Percentiles rank a stretch among this genome's conserved stretches.
Conservation (phyloP, 208 protist species). For the Leishmania amazonensis region DNA sequence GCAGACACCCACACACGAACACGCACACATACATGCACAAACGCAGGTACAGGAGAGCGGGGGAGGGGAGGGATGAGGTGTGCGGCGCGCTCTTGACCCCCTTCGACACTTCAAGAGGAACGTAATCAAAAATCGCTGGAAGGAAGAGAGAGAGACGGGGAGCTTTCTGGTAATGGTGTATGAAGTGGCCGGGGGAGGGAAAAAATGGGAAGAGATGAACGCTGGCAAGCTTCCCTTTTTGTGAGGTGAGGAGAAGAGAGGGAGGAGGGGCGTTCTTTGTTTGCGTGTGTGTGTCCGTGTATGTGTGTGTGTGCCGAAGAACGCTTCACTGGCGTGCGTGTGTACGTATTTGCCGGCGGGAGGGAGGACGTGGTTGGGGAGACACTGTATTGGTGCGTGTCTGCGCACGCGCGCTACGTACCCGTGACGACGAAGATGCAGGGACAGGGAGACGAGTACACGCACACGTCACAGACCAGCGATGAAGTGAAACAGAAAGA, state of each 20-base stretch:
- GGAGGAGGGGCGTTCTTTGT: background rate
- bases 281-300: background rate
- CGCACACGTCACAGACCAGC: background rate
- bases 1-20: background rate
- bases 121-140: background rate
- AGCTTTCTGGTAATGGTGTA: background rate
- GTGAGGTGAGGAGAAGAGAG: no score
- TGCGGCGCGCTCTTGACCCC: background rate
- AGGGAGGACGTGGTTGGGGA: no score
- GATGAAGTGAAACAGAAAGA: background rate
- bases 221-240: background rate
- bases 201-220: no score
- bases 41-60: background rate
- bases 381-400: background rate
- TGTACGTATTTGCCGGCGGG: background rate
- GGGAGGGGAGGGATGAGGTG: background rate
- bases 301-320: background rate
- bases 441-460: background rate
- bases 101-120: constrained; percentile 1
- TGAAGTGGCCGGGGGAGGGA: background rate
- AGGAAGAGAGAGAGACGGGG: background rate
- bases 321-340: background rate
- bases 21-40: background rate
- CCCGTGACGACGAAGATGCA: background rate
- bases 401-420: background rate